These are phyloP conservation scores for Aspergillus quadrilineatus DNA, from an alignment of 2,329 filamentous ascomycete genomes.

Conservation along the genomic window DNA sequence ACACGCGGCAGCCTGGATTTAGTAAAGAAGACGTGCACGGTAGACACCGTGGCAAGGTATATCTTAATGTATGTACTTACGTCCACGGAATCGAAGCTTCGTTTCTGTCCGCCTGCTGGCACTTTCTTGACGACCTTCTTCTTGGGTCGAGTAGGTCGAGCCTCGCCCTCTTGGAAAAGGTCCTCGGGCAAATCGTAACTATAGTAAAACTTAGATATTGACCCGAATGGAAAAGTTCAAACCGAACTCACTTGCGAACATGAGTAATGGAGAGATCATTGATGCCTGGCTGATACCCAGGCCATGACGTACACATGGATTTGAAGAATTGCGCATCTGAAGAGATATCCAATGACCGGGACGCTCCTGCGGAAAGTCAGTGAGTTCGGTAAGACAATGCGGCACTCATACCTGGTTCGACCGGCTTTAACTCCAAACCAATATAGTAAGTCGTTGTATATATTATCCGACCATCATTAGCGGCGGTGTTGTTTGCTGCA, in stretches of 20 bases:
- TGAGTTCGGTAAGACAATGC: conserved; percentile 21
- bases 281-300: conserved; percentile 70
- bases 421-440: conserved; percentile 73
- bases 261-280: conserved; percentile 80
- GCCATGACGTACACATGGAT: conserved; percentile 72
- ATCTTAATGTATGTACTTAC: conserved; percentile 39
- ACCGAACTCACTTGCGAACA: conserved; percentile 71
- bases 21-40: conserved; percentile 15
- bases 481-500: conserved; percentile 32
- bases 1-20: conserved; percentile 22
- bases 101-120: conserved; percentile 38
- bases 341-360: conserved; percentile 56
- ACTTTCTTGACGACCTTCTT: conserved; percentile 50
- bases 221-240: background rate
- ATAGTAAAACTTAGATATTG: conserved; percentile 19
- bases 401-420: conserved; percentile 65
- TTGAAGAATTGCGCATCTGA: conserved; percentile 85
- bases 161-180: conserved; percentile 78
- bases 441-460: conserved; percentile 96
- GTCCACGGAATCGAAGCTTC: conserved; percentile 42
- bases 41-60: conserved; percentile 21
- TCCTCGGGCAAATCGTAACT: conserved; percentile 88
- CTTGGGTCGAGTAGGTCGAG: conserved; percentile 60
- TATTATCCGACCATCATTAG: conserved; percentile 53
- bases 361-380: conserved; percentile 40